Conservation (phyloP, 2,329 filamentous ascomycete species). For the Stagonosporopsis rhizophila region DNA sequence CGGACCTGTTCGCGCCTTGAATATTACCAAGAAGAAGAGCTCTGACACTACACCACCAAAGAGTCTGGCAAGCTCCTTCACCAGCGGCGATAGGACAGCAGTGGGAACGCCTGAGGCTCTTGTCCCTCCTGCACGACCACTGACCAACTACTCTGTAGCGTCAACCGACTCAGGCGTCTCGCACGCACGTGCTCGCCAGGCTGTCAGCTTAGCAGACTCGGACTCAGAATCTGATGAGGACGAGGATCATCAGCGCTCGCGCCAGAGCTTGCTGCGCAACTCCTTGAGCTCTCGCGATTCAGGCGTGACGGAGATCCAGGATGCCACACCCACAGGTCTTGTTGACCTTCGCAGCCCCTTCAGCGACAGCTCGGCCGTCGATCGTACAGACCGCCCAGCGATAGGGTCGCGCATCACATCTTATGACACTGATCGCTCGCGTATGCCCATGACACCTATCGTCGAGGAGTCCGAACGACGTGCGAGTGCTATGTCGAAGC, state of each 20-base stretch:
- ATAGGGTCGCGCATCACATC: slow-evolving; percentile 43
- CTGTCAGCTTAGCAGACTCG: slow-evolving; percentile 31
- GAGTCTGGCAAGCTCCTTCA: slow-evolving; percentile 32
- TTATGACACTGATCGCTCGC: slow-evolving; percentile 36
- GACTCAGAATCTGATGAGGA: slow-evolving; percentile 43
- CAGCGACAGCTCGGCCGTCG: slow-evolving; percentile 39
- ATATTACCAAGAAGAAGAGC: slow-evolving; percentile 51
- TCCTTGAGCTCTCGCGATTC: slow-evolving; percentile 38
- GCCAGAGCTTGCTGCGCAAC: slow-evolving; percentile 39
- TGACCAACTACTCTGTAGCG: slow-evolving; percentile 41
- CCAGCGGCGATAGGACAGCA: slow-evolving; percentile 30
- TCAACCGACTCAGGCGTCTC: slow-evolving; percentile 42
- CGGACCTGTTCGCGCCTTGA: slow-evolving; percentile 56
- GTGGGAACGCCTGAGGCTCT: slow-evolving; percentile 35
- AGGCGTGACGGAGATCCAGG: slow-evolving; percentile 44
- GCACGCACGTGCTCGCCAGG: slow-evolving; percentile 43
- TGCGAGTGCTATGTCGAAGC: slow-evolving; percentile 39
- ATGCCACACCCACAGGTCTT: slow-evolving; percentile 42
- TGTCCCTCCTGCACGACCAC: slow-evolving; percentile 35
- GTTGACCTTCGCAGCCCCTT: slow-evolving; percentile 44
- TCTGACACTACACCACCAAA: slow-evolving; percentile 38
- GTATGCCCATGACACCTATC: slow-evolving; percentile 53
- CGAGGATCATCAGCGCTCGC: slow-evolving; percentile 45
- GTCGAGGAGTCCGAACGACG: slow-evolving; percentile 54
- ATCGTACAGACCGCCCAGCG: slow-evolving; percentile 28